Evolutionary conservation across 2,329 filamentous ascomycete genomes (phyloP), one percentile per base, ranked within the genome.

Genomic region (Ramularia endophylla): DNA sequence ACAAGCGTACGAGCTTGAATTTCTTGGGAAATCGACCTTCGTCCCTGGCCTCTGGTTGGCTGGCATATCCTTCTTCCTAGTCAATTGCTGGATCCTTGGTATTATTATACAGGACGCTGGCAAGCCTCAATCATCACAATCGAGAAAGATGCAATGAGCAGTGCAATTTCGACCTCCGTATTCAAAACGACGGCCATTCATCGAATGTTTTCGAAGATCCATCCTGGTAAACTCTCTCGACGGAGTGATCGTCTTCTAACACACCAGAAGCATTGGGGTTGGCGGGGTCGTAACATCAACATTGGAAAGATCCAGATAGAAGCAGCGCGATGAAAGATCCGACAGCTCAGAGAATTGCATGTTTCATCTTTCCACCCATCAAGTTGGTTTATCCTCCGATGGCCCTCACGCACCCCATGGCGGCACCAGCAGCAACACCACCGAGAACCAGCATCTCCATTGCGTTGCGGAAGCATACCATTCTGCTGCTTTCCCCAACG

Each of bases 11-110:
- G 62, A 70, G 41, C 62, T 73, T 4, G 71, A 74, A 43, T 73
- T 73, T 48, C 61, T 94, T 2, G 92, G 90, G 0, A 57, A 72
- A 16, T 90, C 87, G 47, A 89, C 84, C 0, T 98, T 95, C 59
- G 75, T 87, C 8, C 88, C 89, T 0, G 88, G 88, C 0, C 68
- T 98, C 1, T 97, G 87, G 79, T 50, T 77, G 0, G 74, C 87
- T 0, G 83, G 85, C 0, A 63, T 94, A 11, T 67, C 68, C 0
- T 97, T 98, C 67, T 97, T 95, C 60, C 62, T 80, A 1, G 77
- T 88, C 12, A 97, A 98, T 61, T 82, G 81, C 53, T 94, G 87
- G 80, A 86, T 97, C 40, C 61, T 98, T 28, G 85, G 86, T 0
- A 70, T 94, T 34, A 80, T 97, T 31, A 75, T 95, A 5, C 61